A percentile compares a stretch with the other conserved stretches of the same genome.
phyloP scores from a whole-genome alignment of 2,329 filamentous ascomycete genomes.

The Pochonia chlamydosporia region DNA sequence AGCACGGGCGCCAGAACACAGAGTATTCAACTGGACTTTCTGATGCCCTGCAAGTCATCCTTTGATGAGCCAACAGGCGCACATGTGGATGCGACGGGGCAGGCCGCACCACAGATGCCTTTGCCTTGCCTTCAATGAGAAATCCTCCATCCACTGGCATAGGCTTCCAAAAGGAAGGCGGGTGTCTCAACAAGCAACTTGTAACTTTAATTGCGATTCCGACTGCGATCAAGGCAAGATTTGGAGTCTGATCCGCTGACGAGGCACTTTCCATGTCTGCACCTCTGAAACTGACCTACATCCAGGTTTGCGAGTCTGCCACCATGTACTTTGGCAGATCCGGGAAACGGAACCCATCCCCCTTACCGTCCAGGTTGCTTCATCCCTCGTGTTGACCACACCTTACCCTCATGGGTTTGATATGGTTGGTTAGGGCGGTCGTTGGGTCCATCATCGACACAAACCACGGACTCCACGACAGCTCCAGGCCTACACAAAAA shows the following conservation, averaged over 20 bases:
- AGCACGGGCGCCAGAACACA: too few species aligned
- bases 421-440: neutral
- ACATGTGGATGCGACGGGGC: neutral
- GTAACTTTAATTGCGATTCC: too few species aligned
- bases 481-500: slow-evolving; percentile 1
- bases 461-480: slow-evolving; percentile 1
- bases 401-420: neutral
- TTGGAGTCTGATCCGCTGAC: too few species aligned
- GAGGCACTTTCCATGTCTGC: too few species aligned
- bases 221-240: neutral
- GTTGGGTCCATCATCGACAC: neutral
- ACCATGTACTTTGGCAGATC: too few species aligned
- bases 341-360: neutral
- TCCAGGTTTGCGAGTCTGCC: too few species aligned
- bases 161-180: too few species aligned
- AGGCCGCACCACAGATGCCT: neutral
- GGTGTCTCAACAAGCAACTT: too few species aligned
- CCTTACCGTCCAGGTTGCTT: neutral
- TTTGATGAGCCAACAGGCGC: too few species aligned
- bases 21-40: neutral
- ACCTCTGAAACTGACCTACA: too few species aligned
- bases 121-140: too few species aligned
- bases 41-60: neutral
- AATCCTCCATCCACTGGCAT: too few species aligned
- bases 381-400: neutral